These are phyloP conservation scores for Penicillium pancosmium DNA, from an alignment of 495 filamentous ascomycete genomes.

Conservation along the genomic window DNA sequence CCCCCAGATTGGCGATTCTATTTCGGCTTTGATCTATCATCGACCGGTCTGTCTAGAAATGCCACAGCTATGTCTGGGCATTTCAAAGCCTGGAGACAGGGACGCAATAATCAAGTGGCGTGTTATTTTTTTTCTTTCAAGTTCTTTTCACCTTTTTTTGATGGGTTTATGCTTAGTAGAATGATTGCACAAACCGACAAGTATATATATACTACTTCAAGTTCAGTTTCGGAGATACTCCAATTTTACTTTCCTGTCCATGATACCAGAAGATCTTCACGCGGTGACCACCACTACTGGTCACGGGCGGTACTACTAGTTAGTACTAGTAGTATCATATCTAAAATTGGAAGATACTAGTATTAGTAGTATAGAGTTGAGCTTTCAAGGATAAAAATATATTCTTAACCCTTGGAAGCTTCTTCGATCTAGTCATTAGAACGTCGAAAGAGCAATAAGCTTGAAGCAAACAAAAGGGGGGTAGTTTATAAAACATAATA, in stretches of 20 bases:
- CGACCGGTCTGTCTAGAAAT: too few species aligned
- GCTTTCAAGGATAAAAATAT: too few species aligned
- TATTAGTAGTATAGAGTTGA: too few species aligned
- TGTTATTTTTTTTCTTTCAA: not conserved
- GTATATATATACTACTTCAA: not conserved
- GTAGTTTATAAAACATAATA: constrained; percentile 18
- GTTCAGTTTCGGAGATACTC: not conserved
- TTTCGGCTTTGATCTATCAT: too few species aligned
- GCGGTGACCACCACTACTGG: too few species aligned
- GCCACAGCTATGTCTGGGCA: not conserved
- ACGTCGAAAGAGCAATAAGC: not conserved
- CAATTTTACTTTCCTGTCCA: too few species aligned
- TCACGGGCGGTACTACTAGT: too few species aligned
- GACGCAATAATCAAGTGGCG: not conserved
- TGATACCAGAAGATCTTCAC: too few species aligned
- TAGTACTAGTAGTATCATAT: too few species aligned
- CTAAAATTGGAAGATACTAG: too few species aligned
- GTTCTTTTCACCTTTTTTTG: not conserved
- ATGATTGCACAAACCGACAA: not conserved
- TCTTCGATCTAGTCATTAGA: not conserved
- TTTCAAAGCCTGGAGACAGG: not conserved
- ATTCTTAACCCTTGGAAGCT: too few species aligned
- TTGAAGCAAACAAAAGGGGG: not conserved
- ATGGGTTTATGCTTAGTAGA: not conserved
- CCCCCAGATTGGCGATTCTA: too few species aligned